Base-by-base conservation (phyloP, 768 basidiomycete species). In the Xerocomus spinulosus region DNA sequence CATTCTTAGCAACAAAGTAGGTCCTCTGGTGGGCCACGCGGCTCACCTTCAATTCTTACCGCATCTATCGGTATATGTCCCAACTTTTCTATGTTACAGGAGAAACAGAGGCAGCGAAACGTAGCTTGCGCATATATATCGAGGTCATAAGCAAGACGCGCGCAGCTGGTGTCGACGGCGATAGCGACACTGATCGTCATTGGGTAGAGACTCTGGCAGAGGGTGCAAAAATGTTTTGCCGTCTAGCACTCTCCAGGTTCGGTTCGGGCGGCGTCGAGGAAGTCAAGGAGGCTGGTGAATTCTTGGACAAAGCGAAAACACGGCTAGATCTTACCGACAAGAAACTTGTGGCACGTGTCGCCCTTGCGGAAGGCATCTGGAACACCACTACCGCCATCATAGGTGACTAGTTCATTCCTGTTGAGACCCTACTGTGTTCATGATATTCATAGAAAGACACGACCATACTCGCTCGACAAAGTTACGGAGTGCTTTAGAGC, bases 21-120 rank as follows among this genome's bases (percentile, higher is more conserved):
- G 78, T 92, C 18, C 76, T 97, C 2, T 95, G 92, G 87, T 93
- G 92, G 92, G 87, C 92, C 1, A 93, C 92, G 9, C 82, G 85
- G 18, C 77, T 93, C 18, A 98, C 95, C 0, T 96, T 97, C 74
- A 93, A 96, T 61, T 94, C 90, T 0, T 86, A 85, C 50, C 80
- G 83, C 9, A 71, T 97, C 8, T 78, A 90, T 46, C 83, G 94
- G 1, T 89, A 96, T 65, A 83, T 97, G 75, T 81, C 82, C 24
- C 81, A 86, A 2, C 67, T 94, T 2, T 68, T 89, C 14, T 79
- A 81, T 48, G 76, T 80, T 12, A 73, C 77, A 0, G 81, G 80
- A 9, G 83, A 84, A 53, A 67, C 68, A 3, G 63, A 72, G 15
- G 75, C 91, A 4, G 86, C 90, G 3, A 81, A 79, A 58, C 80